Evolutionary conservation across 495 filamentous ascomycete species (phyloP), one percentile per base, ranked within the genome.

Genomic region (Podospora appendiculata): DNA sequence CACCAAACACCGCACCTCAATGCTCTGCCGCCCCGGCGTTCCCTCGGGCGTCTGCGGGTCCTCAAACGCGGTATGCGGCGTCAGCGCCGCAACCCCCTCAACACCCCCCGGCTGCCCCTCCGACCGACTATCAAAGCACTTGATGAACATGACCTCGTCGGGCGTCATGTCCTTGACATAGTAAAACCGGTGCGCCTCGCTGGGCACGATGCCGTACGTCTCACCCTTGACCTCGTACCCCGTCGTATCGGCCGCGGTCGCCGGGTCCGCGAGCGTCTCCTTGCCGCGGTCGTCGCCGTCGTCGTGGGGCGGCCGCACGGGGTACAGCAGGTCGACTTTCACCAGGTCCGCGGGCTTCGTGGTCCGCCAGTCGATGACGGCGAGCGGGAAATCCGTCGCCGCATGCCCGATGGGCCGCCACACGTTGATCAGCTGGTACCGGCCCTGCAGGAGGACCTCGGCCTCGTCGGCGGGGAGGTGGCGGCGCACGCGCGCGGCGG

Each of bases 1-100:
- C 2, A 95, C 82, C 69, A 95, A 75, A 45, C 88, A 87, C 67
- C 89, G 72, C 11, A 95, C 87, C 69, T 94, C 89, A 67, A 96
- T 92, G 66, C 89, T 94, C 76, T 94, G 85, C 64, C 85, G 74
- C 19, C 68, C 66, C 57, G 71, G 73, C n/a, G 74, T 76, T n/a
- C 74, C 84, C 54, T 71, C 68, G 3, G 79, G 78, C 10, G 86
- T 90, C 61, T 74, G 71, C 11, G 82, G 81, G 69, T 95, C 86
- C 41, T 71, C 62, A 72, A 96, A 96, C 18, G 89, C 90, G 10
- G 86, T 85, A 76, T 96, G 90, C 54, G 90, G 89, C 58, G 88
- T 85, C 60, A 86, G 69, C 41, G 80, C 82, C 34, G 79, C 82
- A 12, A 81, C 69, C n/a, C 64, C 62, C 51, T 63, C 18, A 58